Base-by-base conservation (phyloP, 2,329 filamentous ascomycete genomes). In the Blastomyces parvus region DNA sequence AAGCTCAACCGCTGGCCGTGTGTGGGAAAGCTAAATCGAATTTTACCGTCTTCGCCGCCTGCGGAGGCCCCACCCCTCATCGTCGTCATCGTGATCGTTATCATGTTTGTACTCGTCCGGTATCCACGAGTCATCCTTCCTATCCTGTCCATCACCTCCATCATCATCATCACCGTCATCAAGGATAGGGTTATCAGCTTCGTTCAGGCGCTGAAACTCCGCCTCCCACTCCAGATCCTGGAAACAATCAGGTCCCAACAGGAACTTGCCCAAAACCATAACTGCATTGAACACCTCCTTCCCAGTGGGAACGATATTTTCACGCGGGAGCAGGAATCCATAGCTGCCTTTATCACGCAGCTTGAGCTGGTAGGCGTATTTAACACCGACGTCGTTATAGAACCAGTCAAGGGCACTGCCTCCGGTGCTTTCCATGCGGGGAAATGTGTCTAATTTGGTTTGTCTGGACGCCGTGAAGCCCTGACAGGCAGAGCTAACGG, bases 361-460 rank as follows among this genome's bases (percentile, higher is more conserved):
- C 78, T 97, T 97, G 77, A 88, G 88, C 80, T 97, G 94, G 74
- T 95, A 97, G 64, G 91, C 89, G 74, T 90, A 96, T 66, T 85
- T 86, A 22, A 93, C 89, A 57, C 83, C 80, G 65, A 97, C 77
- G 70, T 95, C 88, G 69, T 96, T 90, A 73, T 96, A 96, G 76
- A 99, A 96, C 86, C 90, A 97, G 76, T 97, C 94, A 52, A 97
- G 85, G 1, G 90, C 90, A 59, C 89, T 92, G 2, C 93, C 93
- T 48, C 93, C 92, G 3, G 87, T 86, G 0, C 84, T 84, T 72
- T 94, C 89, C 66, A 92, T 84, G 48, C 85, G 80, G 2, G 80
- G 80, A 27, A 80, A 76, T 6, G 78, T 65, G 17, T 65, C 61
- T 40, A 70, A 70, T 30, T 71, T 64, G 40, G 74, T 56, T 33